Percentiles rank a stretch among this genome's conserved stretches.
These are phyloP conservation scores for Anaeramoeba ignava DNA, from an alignment of 78 protist genomes.

Conservation along the genomic window DNA sequence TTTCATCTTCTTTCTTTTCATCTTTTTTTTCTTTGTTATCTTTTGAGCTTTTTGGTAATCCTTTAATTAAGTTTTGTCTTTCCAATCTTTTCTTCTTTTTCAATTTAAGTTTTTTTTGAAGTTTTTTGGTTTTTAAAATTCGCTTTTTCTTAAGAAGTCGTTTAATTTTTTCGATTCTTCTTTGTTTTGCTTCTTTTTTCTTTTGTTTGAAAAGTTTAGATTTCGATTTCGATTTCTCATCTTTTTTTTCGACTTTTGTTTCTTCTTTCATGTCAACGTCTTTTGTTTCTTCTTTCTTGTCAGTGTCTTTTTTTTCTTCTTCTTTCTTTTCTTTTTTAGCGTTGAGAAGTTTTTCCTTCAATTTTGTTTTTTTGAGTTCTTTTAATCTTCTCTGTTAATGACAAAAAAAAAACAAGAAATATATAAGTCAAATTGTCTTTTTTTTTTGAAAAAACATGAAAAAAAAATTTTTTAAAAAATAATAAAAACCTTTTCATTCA, in stretches of 20 bases:
- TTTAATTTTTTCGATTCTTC: no score
- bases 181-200: background rate
- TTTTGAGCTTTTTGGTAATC: no score
- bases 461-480: no score
- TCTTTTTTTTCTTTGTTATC: no score
- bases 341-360: constrained; percentile 1
- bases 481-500: constrained; percentile 16
- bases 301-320: constrained; percentile 2
- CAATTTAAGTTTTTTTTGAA: constrained; percentile 8
- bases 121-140: background rate
- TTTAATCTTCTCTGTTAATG: background rate
- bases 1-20: no score
- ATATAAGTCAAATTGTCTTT: no score
- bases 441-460: no score
- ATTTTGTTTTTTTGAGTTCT: background rate
- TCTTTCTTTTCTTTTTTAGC: constrained; percentile 25
- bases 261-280: constrained; percentile 35
- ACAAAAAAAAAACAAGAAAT: no score
- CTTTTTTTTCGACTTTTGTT: constrained; percentile 20
- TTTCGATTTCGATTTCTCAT: background rate
- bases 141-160: no score
- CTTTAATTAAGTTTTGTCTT: constrained; percentile 11
- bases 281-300: constrained; percentile 26
- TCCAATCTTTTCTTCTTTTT: constrained; percentile 6
- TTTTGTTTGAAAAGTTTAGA: background rate